Evolutionary conservation across 352 stramenopile species (phyloP).

Genomic region (Chrysophaeum taylorii): DNA sequence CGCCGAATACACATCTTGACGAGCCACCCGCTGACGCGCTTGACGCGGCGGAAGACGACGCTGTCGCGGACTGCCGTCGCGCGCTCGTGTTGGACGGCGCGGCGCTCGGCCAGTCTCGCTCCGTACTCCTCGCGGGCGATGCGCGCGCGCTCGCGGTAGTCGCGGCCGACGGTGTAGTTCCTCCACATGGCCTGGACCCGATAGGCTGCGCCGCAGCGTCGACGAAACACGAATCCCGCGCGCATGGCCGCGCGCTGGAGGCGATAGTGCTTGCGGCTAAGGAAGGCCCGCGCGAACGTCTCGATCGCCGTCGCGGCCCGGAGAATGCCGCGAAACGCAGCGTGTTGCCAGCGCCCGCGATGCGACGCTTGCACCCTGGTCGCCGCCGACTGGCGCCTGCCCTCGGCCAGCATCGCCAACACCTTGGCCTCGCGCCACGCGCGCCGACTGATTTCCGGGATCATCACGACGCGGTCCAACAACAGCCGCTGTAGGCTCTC

Average conservation of each 20-base stretch:
- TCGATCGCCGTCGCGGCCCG: slow-evolving; percentile 21
- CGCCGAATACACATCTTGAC: slow-evolving; percentile 27
- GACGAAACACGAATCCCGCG: neutral
- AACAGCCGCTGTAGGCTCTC: slow-evolving; percentile 15
- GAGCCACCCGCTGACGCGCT: slow-evolving; percentile 22
- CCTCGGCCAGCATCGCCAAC: slow-evolving; percentile 39
- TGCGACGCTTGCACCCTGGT: slow-evolving; percentile 28
- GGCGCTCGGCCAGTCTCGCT: neutral
- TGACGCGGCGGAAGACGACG: slow-evolving; percentile 29
- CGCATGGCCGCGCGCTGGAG: neutral
- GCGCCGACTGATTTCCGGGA: slow-evolving; percentile 16
- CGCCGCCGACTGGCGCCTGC: slow-evolving; percentile 31
- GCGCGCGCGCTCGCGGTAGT: neutral
- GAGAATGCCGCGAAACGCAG: slow-evolving; percentile 22
- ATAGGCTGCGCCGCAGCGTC: neutral
- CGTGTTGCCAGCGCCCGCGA: slow-evolving; percentile 21
- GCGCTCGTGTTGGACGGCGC: neutral
- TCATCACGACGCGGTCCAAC: slow-evolving; percentile 22
- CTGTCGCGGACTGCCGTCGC: neutral
- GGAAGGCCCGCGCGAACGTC: slow-evolving; percentile 23
- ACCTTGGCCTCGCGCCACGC: slow-evolving; percentile 23
- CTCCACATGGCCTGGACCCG: neutral
- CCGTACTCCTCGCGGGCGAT: neutral
- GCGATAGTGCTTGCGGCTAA: slow-evolving; percentile 20
- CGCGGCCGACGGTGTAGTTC: neutral